Base-by-base conservation (phyloP, 352 stramenopile species). In the Globisporangium paroecandrum region DNA sequence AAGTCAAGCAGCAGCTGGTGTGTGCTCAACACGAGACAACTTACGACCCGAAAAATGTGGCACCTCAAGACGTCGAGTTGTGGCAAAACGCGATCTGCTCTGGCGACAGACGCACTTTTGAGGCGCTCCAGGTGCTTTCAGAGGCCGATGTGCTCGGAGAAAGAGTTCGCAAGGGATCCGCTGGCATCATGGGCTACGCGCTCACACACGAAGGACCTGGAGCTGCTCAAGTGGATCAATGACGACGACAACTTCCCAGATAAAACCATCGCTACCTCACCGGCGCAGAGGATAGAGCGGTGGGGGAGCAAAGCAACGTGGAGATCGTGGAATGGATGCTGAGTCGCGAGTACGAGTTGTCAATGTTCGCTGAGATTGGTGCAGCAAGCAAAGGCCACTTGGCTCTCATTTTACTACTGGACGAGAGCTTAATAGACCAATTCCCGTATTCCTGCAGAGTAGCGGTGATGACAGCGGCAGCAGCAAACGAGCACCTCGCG, bases 331-430 rank as follows among this genome's bases (percentile, higher is more conserved):
- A 34, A 22, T 61, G 49, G 62, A 3, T 66, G 32, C 9, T 47
- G 60, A 25, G 6, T 0, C 62, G 18, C 13, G n/a, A 24, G 8
- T 51, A 51, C 24, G 2, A 0, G 1, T 1, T 65, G 1, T 27
- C 49, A 0, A 10, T 3, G 1, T 2, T 3, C 4, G 7, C 43
- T 15, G 55, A 34, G 32, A 13, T 46, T 9, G 54, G 41, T 1
- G 66, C 61, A 18, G 66, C 61, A 4, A 32, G 25, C 20, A 8
- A 54, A n/a, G 75, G 77, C 3, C 74, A 75, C 29, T 51, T 79
- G 20, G 67, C 71, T 0, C 65, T 82, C 25, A 62, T 85, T 36
- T 27, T 77, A 54, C 79, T 69, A 22, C 58, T 85, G 0, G 66
- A 81, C 22, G 43, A 62, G 7, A 60, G 73, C 32, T 68, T 1